Base-by-base conservation (phyloP, 2,329 filamentous ascomycete species). In the Corniculantispora saksenae region DNA sequence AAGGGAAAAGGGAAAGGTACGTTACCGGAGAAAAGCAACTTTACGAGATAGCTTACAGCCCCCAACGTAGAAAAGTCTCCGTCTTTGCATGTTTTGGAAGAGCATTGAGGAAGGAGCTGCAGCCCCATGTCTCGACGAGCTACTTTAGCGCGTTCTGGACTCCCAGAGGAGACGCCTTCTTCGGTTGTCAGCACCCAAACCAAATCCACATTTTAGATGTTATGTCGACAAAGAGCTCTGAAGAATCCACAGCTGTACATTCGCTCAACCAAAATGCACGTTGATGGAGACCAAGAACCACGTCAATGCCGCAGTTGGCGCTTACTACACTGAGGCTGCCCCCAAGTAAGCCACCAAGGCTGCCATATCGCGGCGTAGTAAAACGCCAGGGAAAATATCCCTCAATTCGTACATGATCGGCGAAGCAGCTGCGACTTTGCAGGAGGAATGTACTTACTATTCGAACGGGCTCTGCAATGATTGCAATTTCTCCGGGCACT, bases 231-330 rank as follows among this genome's bases (percentile, higher is more conserved):
- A 5, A 6, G 5, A 6, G 32, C 32, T 32, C 32, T 10, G 32
- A 32, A 32, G 10, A 32, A 10, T 32, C 32, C 32, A 10, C 32
- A 32, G 32, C 32, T 32, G 5, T 32, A 32, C 32, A 10, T 32
- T 32, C 32, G 10, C 38, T 13, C 17, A 13, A 13, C 13, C 9
- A 3, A 32, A 23, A 55, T 62, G 60, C 60, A 32, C 10, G 35
- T n/a, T 17, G 40, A 40, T 40, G 50, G 43, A 50, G 54, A 27
- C 48, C 38, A 23, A 12, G 4, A 3, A 23, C 32, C 45, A 56
- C 51, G 53, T 63, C 53, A 63, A 63, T 38, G 61, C 51, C 40
- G 53, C 21, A 21, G 15, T 40, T 38, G 40, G 29, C 43, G 51
- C 61, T 63, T 56, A 57, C 47, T 29, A 50, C 43, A 7, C 19